Base-by-base conservation (phyloP, 2,329 filamentous ascomycete genomes). In the Cryphonectria carpinicola region DNA sequence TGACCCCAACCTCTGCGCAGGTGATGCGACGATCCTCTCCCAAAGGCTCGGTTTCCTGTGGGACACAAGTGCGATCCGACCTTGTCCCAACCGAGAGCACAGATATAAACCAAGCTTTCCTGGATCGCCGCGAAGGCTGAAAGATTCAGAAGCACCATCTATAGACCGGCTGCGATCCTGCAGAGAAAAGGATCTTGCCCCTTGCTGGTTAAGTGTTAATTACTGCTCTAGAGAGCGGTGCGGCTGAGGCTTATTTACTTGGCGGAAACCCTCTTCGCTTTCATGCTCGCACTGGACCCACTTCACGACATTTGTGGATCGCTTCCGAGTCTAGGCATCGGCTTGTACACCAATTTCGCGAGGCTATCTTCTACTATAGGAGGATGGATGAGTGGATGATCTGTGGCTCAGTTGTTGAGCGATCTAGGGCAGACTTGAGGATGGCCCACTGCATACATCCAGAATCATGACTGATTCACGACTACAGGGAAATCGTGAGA, bases 221-320 rank as follows among this genome's bases (percentile, higher is more conserved):
- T 35, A 19, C 17, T 10, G 58, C 58, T 39, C 28, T 39, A 22
- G 7, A n/a, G 35, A 1, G 32, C 58, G 14, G 22, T 39, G 58
- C 58, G 35, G 58, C 58, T 61, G 58, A 61, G 32, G 35, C 58
- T 61, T 13, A 39, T 11, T 39, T 39, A 39, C 11, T 39, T 4
- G n/a, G 32, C 58, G 32, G 32, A 39, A n/a, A 19, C 4, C 22
- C 28, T 39, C 35, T 35, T 39, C 58, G 58, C 17, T 37, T 61
- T 61, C 19, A 39, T 19, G 19, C 35, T 61, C 58, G 58, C 58
- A 61, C 22, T 61, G 32, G 58, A 61, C 58, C 58, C 58, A 61
- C 58, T 39, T 39, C 22, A n/a, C 32, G 8, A 22, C 58, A 11
- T 25, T 61, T 3, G 35, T 39, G 32, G 58, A 39, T 8, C 35